These are phyloP conservation scores for Backusella circina DNA, from an alignment of 192 early-diverging fungal species.

Conservation along the genomic window DNA sequence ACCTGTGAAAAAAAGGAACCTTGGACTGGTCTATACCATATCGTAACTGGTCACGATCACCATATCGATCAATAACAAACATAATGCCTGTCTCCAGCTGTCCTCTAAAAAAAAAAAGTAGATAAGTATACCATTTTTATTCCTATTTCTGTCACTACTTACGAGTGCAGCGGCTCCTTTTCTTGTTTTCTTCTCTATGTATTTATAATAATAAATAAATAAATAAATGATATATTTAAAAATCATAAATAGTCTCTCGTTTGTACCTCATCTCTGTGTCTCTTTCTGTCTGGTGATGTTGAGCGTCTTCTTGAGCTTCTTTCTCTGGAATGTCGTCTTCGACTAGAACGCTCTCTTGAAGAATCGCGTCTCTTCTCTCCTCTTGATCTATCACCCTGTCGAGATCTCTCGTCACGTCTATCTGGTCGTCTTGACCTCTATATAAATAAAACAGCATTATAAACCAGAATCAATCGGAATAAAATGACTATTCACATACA, in stretches of 20 bases:
- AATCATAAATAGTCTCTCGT: neutral
- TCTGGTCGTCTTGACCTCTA: neutral
- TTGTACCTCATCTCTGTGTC: neutral
- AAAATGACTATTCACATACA: neutral
- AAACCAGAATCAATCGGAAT: neutral
- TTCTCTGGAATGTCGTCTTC: neutral
- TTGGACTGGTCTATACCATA: slow-evolving; percentile 20
- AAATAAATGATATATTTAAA: neutral
- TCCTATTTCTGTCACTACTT: neutral
- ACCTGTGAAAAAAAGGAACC: neutral
- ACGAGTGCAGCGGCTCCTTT: neutral
- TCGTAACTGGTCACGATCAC: neutral
- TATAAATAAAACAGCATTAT: neutral
- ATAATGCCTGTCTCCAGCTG: neutral
- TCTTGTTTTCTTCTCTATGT: neutral
- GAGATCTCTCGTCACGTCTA: neutral
- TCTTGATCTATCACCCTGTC: neutral
- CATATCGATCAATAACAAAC: neutral
- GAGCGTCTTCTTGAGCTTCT: neutral
- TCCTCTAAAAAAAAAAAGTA: neutral
- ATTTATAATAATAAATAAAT: neutral
- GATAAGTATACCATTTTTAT: neutral
- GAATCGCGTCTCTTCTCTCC: neutral
- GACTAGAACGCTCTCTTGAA: neutral
- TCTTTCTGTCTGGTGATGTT: neutral